Evolutionary conservation across 2,329 filamentous ascomycete genomes (phyloP).

Genomic region (Aspergillus pseudoviridinutans): DNA sequence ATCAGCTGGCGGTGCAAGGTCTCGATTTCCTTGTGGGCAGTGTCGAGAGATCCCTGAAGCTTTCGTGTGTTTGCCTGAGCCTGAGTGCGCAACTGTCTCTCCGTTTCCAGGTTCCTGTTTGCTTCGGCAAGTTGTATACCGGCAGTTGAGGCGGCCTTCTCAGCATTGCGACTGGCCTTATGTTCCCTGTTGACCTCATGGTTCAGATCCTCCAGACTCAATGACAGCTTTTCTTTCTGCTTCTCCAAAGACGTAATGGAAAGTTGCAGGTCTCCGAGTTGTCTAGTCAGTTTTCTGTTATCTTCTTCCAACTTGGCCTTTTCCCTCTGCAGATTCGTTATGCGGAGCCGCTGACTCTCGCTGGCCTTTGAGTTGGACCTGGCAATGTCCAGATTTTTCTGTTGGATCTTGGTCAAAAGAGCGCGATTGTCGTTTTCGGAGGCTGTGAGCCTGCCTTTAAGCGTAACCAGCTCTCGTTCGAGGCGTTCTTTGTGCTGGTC

Average conservation of each 20-base stretch:
- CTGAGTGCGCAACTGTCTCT: constrained; percentile 78
- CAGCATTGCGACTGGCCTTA: constrained; percentile 82
- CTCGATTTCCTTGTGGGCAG: constrained; percentile 73
- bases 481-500: constrained; percentile 93
- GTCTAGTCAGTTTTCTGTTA: constrained; percentile 72
- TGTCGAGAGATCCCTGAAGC: constrained; percentile 73
- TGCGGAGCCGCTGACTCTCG: constrained; percentile 74
- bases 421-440: constrained; percentile 96
- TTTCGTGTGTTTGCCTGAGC: constrained; percentile 81
- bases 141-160: constrained; percentile 77
- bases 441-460: constrained; percentile 82
- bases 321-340: constrained; percentile 73
- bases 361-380: constrained; percentile 80
- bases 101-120: constrained; percentile 85
- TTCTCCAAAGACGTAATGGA: constrained; percentile 83
- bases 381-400: constrained; percentile 95
- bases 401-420: constrained; percentile 93
- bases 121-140: constrained; percentile 82
- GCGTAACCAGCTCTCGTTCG: constrained; percentile 83
- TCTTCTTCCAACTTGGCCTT: constrained; percentile 81
- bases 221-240: constrained; percentile 85
- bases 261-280: constrained; percentile 81
- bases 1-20: constrained; percentile 78
- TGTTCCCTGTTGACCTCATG: constrained; percentile 88
- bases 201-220: constrained; percentile 85